These are phyloP conservation scores for Tylopilus subfusipes DNA, from an alignment of 768 basidiomycete genomes.

Conservation along the genomic window DNA sequence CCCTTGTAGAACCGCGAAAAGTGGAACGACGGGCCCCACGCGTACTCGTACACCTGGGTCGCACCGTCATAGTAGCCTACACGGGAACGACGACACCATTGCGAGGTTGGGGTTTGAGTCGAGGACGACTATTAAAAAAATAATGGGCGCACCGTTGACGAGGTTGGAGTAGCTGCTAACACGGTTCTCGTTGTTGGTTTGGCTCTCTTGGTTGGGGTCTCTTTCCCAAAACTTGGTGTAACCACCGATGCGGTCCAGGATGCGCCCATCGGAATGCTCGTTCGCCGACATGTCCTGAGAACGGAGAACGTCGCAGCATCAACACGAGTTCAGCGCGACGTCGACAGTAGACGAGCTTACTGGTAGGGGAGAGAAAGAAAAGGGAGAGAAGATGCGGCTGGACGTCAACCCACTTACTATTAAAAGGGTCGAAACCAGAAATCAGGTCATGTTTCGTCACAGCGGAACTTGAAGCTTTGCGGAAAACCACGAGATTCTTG, in stretches of 20 bases:
- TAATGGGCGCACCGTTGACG: conserved; percentile 72
- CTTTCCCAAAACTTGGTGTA: conserved; percentile 94
- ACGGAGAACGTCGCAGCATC: neutral
- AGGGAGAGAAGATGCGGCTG: neutral
- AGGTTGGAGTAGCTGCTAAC: conserved; percentile 86
- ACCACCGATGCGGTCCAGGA: conserved; percentile 66
- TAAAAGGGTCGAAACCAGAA: conserved; percentile 9
- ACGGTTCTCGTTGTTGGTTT: conserved; percentile 65
- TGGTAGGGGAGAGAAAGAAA: neutral
- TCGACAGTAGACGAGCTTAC: neutral
- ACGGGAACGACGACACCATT: too few relatives aligned
- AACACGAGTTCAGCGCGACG: neutral
- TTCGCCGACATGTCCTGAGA: conserved; percentile 14
- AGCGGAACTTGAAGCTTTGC: too few relatives aligned
- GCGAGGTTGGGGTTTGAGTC: neutral
- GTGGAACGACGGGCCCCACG: conserved; percentile 90
- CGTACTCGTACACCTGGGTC: conserved; percentile 93
- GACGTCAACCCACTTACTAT: conserved; percentile 9
- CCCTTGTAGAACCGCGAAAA: conserved; percentile 97
- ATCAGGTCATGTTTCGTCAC: conserved; percentile 21
- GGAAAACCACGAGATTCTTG: too few relatives aligned
- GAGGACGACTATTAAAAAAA: neutral
- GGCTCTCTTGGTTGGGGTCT: conserved; percentile 66
- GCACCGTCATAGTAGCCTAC: conserved; percentile 98
- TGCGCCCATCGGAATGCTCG: conserved; percentile 53